phyloP scores from a whole-genome alignment of 2,329 filamentous ascomycete species.

The Colletotrichum magnum region DNA sequence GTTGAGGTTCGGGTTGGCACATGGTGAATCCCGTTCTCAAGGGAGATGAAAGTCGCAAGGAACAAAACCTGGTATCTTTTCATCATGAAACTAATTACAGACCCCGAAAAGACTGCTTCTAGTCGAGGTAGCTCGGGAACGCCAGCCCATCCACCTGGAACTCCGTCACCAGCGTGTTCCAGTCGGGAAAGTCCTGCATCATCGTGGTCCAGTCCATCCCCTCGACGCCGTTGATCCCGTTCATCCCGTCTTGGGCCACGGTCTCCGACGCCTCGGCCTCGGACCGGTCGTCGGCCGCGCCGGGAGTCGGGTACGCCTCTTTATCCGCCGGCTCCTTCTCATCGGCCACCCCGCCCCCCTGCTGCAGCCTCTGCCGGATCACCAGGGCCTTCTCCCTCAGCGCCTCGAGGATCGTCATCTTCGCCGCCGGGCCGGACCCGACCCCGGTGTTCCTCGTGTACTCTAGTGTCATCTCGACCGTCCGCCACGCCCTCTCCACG shows the following conservation, averaged over 20 bases:
- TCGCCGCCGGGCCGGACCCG: constrained; percentile 42
- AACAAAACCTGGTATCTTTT: too few species aligned
- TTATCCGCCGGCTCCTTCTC: constrained; percentile 11
- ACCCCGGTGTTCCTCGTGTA: constrained; percentile 32
- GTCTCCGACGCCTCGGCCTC: neutral
- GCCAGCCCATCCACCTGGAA: constrained; percentile 47
- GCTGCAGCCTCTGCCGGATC: constrained; percentile 40
- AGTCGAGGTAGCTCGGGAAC: constrained; percentile 40
- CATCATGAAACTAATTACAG: too few species aligned
- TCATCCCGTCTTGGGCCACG: neutral
- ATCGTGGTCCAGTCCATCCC: constrained; percentile 25
- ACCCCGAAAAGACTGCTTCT: too few species aligned
- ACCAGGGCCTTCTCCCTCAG: constrained; percentile 49
- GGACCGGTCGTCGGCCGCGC: constrained; percentile 7
- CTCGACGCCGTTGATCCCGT: constrained; percentile 5
- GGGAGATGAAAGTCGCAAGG: too few species aligned
- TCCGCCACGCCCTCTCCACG: constrained; percentile 51
- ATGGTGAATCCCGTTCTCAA: too few species aligned
- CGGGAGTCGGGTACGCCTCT: constrained; percentile 14
- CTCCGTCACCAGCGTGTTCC: constrained; percentile 48
- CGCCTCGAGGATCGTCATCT: constrained; percentile 50
- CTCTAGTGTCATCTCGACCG: constrained; percentile 37
- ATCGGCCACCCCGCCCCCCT: neutral
- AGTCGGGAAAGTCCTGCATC: constrained; percentile 45
- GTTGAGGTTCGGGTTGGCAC: too few species aligned